Evolutionary conservation across 2,329 filamentous ascomycete genomes (phyloP), one percentile per base, ranked within the genome.

Genomic region (Cercospora sesami): DNA sequence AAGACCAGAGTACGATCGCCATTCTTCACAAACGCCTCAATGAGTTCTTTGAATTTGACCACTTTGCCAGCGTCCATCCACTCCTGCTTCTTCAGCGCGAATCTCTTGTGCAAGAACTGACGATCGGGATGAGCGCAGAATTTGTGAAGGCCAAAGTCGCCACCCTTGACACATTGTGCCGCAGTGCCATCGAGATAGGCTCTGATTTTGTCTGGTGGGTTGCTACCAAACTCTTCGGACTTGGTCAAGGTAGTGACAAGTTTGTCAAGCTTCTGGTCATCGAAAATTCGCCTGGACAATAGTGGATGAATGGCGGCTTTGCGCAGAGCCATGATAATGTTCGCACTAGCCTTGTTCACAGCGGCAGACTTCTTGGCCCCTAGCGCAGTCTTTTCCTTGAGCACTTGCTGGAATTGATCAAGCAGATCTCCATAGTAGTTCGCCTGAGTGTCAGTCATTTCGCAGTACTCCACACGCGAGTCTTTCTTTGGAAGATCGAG

Each of bases 301-400:
- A 97, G 86, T 0, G 94, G 93, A 75, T 99, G 95, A 53, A 97
- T 92, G 0, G 95, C 92, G 2, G 94, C 92, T 78, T 97, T 94
- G 55, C 94, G 91, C 18, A 98, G 86, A 78, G 94, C 92, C 86
- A 97, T 95, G 83, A 97, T 90, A 9, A 76, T 72, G 62, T 78
- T 78, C 10, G 75, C 74, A 59, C 70, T 73, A 33, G 53, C 69
- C 63, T 66, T 71, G 68, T 61, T 67, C 21, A 51, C 55, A 21
- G 48, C 48, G 10, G 67, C 71, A n/a, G 73, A 94, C 91, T 71
- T 79, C 80, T 63, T 86, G 85, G 69, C 83, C 3, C 66, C 70
- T 26, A 83, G 85, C 68, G 81, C 82, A 61, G 83, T 85, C 72
- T 85, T 86, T 69, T 87, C 85, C 67, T 87, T 86, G 28, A 89